Conservation (phyloP, 768 basidiomycete genomes). For the Termitomyces sp. region DNA sequence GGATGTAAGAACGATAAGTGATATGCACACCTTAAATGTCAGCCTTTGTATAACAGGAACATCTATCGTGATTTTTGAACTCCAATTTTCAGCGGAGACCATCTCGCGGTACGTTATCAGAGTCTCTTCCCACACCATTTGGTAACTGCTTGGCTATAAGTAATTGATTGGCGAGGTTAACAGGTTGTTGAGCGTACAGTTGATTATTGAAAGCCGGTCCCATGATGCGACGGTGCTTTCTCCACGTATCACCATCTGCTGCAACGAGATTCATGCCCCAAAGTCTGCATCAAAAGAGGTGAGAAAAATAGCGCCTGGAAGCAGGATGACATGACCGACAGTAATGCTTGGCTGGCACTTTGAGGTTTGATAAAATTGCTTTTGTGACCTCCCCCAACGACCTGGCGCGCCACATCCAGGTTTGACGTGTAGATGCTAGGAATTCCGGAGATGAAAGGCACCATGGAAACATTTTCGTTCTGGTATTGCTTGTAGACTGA, state of each 20-base stretch:
- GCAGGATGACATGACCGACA: conserved; percentile 24
- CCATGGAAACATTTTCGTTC: conserved; percentile 38
- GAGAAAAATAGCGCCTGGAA: background rate
- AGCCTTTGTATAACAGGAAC: conserved; percentile 24
- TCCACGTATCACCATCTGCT: conserved; percentile 41
- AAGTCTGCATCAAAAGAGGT: conserved; percentile 27
- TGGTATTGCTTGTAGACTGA: conserved; percentile 33
- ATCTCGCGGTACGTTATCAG: conserved; percentile 30
- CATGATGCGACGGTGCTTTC: conserved; percentile 42
- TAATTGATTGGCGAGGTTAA: background rate
- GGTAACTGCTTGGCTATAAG: conserved; percentile 22
- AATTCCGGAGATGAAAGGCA: conserved; percentile 35
- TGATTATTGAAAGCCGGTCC: conserved; percentile 42
- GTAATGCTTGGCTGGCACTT: conserved; percentile 24
- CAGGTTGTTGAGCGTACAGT: conserved; percentile 26
- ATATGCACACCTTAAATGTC: conserved; percentile 28
- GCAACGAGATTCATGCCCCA: conserved; percentile 49
- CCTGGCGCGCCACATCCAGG: conserved; percentile 44
- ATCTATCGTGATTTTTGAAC: conserved; percentile 13
- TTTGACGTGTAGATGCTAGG: conserved; percentile 41
- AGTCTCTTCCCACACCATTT: conserved; percentile 34
- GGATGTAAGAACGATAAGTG: background rate
- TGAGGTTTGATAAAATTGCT: conserved; percentile 39
- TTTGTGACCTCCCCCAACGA: conserved; percentile 36
- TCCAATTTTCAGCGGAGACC: conserved; percentile 29